Conservation (phyloP, 2,329 filamentous ascomycete genomes). For the Mycosphaerella arachidis region DNA sequence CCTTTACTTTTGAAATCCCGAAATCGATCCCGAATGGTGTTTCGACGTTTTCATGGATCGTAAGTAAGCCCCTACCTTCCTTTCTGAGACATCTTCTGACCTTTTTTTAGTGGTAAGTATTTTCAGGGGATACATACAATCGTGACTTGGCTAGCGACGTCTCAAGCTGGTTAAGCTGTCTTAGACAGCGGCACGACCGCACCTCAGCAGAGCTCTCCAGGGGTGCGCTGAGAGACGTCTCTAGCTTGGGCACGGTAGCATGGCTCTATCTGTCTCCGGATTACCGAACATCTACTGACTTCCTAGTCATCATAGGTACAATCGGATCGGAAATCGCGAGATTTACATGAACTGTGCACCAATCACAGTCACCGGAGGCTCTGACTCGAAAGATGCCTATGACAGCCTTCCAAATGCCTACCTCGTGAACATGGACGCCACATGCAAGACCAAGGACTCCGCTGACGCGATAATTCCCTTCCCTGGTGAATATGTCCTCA, state of each 20-base stretch:
- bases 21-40: conserved; percentile 67
- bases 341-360: conserved; percentile 96
- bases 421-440: conserved; percentile 57
- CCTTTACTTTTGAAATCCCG: conserved; percentile 70
- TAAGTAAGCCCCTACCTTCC: conserved; percentile 41
- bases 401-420: conserved; percentile 65
- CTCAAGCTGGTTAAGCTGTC: no score
- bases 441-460: conserved; percentile 52
- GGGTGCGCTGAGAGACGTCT: no score
- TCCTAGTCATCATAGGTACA: conserved; percentile 58
- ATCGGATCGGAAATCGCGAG: conserved; percentile 75
- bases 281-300: background rate
- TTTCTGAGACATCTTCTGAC: background rate
- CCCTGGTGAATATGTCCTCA: conserved; percentile 48
- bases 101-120: background rate
- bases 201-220: no score
- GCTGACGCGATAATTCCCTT: conserved; percentile 57
- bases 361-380: conserved; percentile 54
- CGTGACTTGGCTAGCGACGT: no score
- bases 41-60: conserved; percentile 74
- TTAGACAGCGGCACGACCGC: no score
- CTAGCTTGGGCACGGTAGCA: no score
- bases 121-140: no score
- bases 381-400: conserved; percentile 45
- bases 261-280: no score